These are phyloP conservation scores for Quercus alba DNA, from an alignment of 306 rosid species.

Conservation along the genomic window DNA sequence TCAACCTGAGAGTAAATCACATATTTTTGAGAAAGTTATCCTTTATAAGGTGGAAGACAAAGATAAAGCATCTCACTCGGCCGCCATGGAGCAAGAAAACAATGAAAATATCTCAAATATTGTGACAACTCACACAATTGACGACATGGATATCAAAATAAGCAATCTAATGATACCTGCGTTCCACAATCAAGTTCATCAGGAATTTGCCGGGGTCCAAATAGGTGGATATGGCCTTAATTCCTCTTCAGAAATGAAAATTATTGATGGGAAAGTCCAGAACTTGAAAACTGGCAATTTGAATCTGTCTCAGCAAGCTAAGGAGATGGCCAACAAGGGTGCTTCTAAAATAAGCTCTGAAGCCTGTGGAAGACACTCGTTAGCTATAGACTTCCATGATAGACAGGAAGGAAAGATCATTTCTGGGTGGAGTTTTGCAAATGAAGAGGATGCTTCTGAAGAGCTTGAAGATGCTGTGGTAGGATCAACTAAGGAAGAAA, in stretches of 20 bases:
- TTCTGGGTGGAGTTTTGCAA: slow-evolving; percentile 34
- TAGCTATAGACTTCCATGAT: slow-evolving; percentile 3
- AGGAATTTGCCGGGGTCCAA: slow-evolving; percentile 24
- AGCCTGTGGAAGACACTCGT: slow-evolving; percentile 12
- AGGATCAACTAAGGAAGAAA: slow-evolving; percentile 39
- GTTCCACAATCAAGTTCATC: slow-evolving; percentile 22
- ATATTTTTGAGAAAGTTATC: slow-evolving; percentile 39
- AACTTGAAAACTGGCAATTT: slow-evolving; percentile 3
- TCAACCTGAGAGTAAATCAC: slow-evolving; percentile 23
- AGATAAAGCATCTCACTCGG: slow-evolving; percentile 2
- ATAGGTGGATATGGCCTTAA: slow-evolving; percentile 10
- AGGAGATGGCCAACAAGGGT: slow-evolving; percentile 3
- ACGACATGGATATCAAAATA: slow-evolving; percentile 12
- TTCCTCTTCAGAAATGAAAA: slow-evolving; percentile 13
- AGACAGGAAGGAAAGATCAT: slow-evolving; percentile 30
- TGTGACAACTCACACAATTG: slow-evolving; percentile 1
- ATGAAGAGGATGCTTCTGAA: slow-evolving; percentile 32
- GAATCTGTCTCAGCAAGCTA: slow-evolving; percentile 14
- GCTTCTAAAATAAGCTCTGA: slow-evolving; percentile 16
- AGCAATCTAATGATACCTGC: slow-evolving; percentile 18
- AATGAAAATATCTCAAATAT: slow-evolving; percentile 11
- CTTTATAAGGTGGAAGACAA: slow-evolving; percentile 27
- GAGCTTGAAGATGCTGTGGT: slow-evolving; percentile 30
- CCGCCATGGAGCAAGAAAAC: slow-evolving; percentile 16
- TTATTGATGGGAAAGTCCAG: slow-evolving; percentile 12